These are phyloP conservation scores for Sistotremastrum niveocremeum DNA, from an alignment of 768 basidiomycete genomes.

Conservation along the genomic window DNA sequence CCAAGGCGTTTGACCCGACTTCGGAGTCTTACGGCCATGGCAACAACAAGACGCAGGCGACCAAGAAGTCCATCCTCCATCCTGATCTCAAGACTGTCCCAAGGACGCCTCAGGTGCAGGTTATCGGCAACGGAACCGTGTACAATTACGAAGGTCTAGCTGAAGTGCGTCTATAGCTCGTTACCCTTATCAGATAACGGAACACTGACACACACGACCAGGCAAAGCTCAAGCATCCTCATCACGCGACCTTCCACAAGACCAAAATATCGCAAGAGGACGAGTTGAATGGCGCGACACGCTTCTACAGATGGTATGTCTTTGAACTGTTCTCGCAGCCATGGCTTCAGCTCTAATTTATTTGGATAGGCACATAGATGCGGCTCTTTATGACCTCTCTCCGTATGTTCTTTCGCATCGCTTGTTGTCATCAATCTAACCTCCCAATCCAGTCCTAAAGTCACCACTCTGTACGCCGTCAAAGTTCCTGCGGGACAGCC, in stretches of 20 bases:
- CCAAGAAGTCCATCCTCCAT: slow-evolving; percentile 71
- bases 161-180: slow-evolving; percentile 18
- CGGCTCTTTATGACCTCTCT: slow-evolving; percentile 62
- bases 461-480: slow-evolving; percentile 76
- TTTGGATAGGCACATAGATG: slow-evolving; percentile 59
- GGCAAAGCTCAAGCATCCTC: slow-evolving; percentile 74
- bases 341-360: not conserved
- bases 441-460: slow-evolving; percentile 34
- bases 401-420: slow-evolving; percentile 20
- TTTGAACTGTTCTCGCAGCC: not conserved
- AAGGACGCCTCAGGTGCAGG: slow-evolving; percentile 76
- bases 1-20: slow-evolving; percentile 70
- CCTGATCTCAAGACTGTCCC: slow-evolving; percentile 88
- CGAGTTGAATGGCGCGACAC: slow-evolving; percentile 62
- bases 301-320: slow-evolving; percentile 71
- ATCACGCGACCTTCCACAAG: slow-evolving; percentile 81
- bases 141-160: slow-evolving; percentile 72
- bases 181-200: not conserved
- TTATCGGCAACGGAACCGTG: slow-evolving; percentile 80
- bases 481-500: slow-evolving; percentile 48
- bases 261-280: slow-evolving; percentile 60
- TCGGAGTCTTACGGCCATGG: slow-evolving; percentile 68
- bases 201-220: slow-evolving; percentile 2
- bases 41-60: slow-evolving; percentile 69
- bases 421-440: not conserved